Conservation (phyloP, 2,329 filamentous ascomycete species). For the Paecilomyces sp. region DNA sequence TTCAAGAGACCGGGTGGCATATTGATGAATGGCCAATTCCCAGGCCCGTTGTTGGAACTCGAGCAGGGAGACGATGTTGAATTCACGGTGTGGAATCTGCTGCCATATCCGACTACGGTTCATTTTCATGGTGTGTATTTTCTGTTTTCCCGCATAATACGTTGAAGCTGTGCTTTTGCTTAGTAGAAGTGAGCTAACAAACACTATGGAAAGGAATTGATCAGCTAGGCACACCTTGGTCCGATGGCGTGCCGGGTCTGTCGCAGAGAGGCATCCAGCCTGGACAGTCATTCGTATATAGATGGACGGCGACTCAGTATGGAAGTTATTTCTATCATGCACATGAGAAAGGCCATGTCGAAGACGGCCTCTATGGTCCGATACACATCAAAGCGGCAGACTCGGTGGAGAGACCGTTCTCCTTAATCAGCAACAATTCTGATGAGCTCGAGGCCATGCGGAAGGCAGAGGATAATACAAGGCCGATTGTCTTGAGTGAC, state of each 20-base stretch:
- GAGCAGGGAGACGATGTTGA: constrained; percentile 10
- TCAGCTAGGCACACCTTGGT: constrained; percentile 50
- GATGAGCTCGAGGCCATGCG: constrained; percentile 37
- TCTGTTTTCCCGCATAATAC: not conserved
- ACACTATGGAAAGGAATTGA: constrained; percentile 24
- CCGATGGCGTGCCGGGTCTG: constrained; percentile 54
- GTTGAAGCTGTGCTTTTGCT: not conserved
- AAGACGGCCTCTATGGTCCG: constrained; percentile 54
- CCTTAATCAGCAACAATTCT: constrained; percentile 21
- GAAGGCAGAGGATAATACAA: constrained; percentile 41
- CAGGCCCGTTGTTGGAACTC: constrained; percentile 12
- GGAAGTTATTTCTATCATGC: constrained; percentile 58
- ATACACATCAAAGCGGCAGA: constrained; percentile 40
- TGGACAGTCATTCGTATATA: constrained; percentile 44
- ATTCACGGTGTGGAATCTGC: constrained; percentile 12
- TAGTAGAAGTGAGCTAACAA: no score
- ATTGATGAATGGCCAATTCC: constrained; percentile 18
- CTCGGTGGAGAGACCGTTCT: constrained; percentile 19
- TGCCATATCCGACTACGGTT: constrained; percentile 13
- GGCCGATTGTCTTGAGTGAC: constrained; percentile 50
- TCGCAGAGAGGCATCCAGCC: constrained; percentile 48
- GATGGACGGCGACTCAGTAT: constrained; percentile 49
- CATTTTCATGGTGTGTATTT: constrained; percentile 16
- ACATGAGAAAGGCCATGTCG: constrained; percentile 49
- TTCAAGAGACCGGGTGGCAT: constrained; percentile 13